Base-by-base conservation (phyloP, 176 grass and related monocot species). In the Triticum turgidum region DNA sequence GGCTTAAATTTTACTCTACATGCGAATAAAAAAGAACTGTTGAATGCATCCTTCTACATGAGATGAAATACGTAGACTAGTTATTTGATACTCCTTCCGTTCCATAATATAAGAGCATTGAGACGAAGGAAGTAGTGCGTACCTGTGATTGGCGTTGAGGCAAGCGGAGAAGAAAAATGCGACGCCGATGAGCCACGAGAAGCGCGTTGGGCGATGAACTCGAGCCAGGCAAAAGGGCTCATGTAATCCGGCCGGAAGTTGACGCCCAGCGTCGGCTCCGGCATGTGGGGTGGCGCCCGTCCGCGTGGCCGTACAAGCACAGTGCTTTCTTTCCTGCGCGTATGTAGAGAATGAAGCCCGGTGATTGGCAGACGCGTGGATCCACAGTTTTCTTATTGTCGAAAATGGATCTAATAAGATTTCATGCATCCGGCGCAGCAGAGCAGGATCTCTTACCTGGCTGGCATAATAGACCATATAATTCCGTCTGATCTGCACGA, bases 101-200 rank as follows among this genome's bases (percentile, higher is more conserved):
- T 0, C 0, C 8, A 41, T 41, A 41, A 41, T 3, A 2, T 41
- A 41, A 41, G 8, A 41, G 39, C 39, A 9, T 41, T 9, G 39
- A 9, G 9, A 41, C 2, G 32, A 32, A 41, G 39, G 39, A 9
- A 44, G 42, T 21, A 52, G 61, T 64, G 11, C 11, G 39, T 45
- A 73, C 70, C 10, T 73, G 7, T 73, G 2, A 47, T 89, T 81
- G 52, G 59, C 37, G 68, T 70, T 63, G 83, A 89, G 78, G 69
- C 49, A 51, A 22, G 47, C 78, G 39, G 69, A 83, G 37, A 89
- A 66, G 78, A 69, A 89, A 52, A 77, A 77, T 9, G 83, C 35
- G 45, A 89, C 70, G 22, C 83, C 59, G 44, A 85, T 27, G 45
- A 86, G 83, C 88, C 88, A 89, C n/a, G 88, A 82, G 59, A 83